These are phyloP conservation scores for Talaromyces atroroseus DNA, from an alignment of 2,329 filamentous ascomycete species.

Conservation along the genomic window DNA sequence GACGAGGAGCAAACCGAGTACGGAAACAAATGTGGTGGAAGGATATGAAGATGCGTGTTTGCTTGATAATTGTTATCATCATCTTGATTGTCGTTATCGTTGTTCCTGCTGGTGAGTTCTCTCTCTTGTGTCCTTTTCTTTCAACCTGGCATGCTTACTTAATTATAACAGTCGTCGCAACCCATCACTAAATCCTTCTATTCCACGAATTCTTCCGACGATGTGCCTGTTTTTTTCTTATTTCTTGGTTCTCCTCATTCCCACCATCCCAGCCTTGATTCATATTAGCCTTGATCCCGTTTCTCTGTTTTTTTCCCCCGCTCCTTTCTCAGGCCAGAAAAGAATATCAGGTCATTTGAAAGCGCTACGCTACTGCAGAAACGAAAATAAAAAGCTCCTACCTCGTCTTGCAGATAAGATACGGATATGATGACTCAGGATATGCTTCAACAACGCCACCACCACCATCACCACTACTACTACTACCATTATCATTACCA, in stretches of 20 bases:
- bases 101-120: constrained; percentile 67
- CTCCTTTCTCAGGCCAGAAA: constrained; percentile 15
- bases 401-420: constrained; percentile 3
- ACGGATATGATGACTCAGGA: not conserved
- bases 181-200: constrained; percentile 33
- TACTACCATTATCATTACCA: not conserved
- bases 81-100: constrained; percentile 91
- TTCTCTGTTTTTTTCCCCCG: not conserved
- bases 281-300: constrained; percentile 18
- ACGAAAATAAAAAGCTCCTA: not conserved
- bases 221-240: constrained; percentile 27
- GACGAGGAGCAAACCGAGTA: constrained; percentile 90
- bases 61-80: constrained; percentile 84
- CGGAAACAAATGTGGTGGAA: constrained; percentile 99
- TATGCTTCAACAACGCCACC: constrained; percentile 1
- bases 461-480: not conserved
- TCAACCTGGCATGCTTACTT: not conserved
- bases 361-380: not conserved
- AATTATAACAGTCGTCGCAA: constrained; percentile 37
- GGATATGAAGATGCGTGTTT: constrained; percentile 99
- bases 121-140: not conserved
- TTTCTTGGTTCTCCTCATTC: constrained; percentile 26
- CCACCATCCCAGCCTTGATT: constrained; percentile 15
- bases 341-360: constrained; percentile 4
- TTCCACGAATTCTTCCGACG: constrained; percentile 25